These are phyloP conservation scores for Annulohypoxylon truncatum DNA, from an alignment of 2,329 filamentous ascomycete species.

Conservation along the genomic window DNA sequence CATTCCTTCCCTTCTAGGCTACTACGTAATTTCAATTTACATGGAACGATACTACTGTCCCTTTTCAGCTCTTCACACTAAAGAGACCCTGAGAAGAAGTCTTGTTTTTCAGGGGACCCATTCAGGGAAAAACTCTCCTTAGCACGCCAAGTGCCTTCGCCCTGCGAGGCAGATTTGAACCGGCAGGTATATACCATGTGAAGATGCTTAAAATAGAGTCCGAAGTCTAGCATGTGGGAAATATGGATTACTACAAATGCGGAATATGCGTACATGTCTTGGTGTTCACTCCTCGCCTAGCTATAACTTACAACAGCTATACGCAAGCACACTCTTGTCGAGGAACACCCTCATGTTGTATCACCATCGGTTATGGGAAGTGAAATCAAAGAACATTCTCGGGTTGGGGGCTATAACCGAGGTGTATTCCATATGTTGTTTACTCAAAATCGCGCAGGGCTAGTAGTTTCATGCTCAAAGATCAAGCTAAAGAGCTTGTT, in stretches of 20 bases:
- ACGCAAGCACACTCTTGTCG: conserved; percentile 8
- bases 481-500: background rate
- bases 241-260: conserved; percentile 29
- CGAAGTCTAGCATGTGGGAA: conserved; percentile 6
- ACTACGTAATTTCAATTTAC: conserved; percentile 14
- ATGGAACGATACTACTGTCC: conserved; percentile 22
- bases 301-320: background rate
- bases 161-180: conserved; percentile 31
- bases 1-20: conserved; percentile 31
- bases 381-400: background rate
- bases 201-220: conserved; percentile 16
- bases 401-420: background rate
- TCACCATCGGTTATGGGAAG: conserved; percentile 5
- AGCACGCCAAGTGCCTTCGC: conserved; percentile 15
- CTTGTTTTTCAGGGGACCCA: background rate
- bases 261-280: conserved; percentile 11
- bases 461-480: background rate
- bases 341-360: conserved; percentile 18
- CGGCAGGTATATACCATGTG: conserved; percentile 14
- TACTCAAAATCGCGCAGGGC: background rate
- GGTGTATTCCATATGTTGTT: background rate
- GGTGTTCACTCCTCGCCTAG: background rate
- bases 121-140: background rate
- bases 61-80: conserved; percentile 19
- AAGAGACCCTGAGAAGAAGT: background rate